These are phyloP conservation scores for Gracilaria caudata DNA, from an alignment of 23 red algal genomes.

Conservation along the genomic window DNA sequence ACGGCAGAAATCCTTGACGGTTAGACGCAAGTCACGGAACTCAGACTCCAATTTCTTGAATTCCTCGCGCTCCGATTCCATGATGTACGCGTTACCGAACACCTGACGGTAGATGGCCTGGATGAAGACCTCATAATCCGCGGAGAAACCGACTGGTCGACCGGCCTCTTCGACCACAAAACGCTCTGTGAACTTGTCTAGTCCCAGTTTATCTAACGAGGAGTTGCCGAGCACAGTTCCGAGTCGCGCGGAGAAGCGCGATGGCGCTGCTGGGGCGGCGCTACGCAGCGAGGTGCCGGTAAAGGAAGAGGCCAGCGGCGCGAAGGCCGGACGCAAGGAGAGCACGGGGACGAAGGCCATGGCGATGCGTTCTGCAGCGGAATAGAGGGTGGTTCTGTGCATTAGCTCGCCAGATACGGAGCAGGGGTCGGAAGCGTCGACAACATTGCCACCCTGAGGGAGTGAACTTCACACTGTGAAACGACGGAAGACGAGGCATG, in stretches of 20 bases:
- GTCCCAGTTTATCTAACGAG: constrained; percentile 77
- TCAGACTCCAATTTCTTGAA: constrained; percentile 83
- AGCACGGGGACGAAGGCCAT: constrained; percentile 70
- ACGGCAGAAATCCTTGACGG: constrained; percentile 85
- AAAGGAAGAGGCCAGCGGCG: constrained; percentile 19
- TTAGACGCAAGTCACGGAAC: constrained; percentile 78
- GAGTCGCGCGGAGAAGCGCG: constrained; percentile 60
- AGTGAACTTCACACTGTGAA: too few species aligned
- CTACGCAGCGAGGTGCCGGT: constrained; percentile 2
- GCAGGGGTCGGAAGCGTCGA: too few species aligned
- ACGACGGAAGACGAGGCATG: neutral
- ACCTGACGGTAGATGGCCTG: constrained; percentile 75
- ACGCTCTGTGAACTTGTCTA: constrained; percentile 80
- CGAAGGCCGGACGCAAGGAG: constrained; percentile 26
- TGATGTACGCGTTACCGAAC: constrained; percentile 95
- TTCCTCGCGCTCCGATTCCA: constrained; percentile 88
- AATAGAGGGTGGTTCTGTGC: neutral
- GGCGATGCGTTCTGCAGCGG: neutral
- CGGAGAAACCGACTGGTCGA: constrained; percentile 65
- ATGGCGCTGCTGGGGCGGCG: neutral
- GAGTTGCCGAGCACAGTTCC: constrained; percentile 74
- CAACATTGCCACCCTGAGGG: too few species aligned
- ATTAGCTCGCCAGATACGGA: too few species aligned
- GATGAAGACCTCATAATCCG: constrained; percentile 85
- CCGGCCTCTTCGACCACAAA: constrained; percentile 47